Evolutionary conservation across 2,329 filamentous ascomycete species (phyloP).

Genomic region (Teratosphaeria gauchensis): DNA sequence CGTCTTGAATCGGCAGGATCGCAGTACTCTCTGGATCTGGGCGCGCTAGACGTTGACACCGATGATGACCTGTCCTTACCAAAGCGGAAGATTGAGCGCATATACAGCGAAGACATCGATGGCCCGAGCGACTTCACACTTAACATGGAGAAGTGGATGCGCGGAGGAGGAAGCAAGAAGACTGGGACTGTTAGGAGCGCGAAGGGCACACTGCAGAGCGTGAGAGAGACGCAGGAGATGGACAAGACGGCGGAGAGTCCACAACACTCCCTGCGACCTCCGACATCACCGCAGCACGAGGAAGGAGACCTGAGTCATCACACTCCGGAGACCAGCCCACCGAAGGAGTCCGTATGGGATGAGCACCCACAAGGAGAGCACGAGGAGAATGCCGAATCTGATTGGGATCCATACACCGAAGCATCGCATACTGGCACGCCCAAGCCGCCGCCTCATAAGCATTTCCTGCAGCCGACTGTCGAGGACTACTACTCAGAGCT

Average conservation of each 20-base stretch:
- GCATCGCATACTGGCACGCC: slow-evolving; percentile 13
- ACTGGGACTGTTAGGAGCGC: slow-evolving; percentile 10
- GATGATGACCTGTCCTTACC: slow-evolving; percentile 12
- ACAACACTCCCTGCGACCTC: neutral
- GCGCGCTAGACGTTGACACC: slow-evolving; percentile 20
- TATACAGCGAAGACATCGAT: slow-evolving; percentile 28
- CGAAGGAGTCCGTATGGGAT: slow-evolving; percentile 12
- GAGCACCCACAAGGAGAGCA: slow-evolving; percentile 1
- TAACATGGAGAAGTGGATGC: slow-evolving; percentile 27
- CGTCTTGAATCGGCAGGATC: slow-evolving; percentile 13
- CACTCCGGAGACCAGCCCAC: slow-evolving; percentile 19
- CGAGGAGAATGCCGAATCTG: slow-evolving; percentile 17
- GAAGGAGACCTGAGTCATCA: slow-evolving; percentile 18
- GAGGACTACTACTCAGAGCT: slow-evolving; percentile 27
- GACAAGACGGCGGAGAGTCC: neutral
- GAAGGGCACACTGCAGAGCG: slow-evolving; percentile 2
- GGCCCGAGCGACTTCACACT: slow-evolving; percentile 29
- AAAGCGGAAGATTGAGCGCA: slow-evolving; percentile 16
- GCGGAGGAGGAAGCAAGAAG: slow-evolving; percentile 11
- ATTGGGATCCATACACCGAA: slow-evolving; percentile 22
- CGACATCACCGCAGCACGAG: neutral
- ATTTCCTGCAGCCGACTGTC: slow-evolving; percentile 25
- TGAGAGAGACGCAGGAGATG: slow-evolving; percentile 3
- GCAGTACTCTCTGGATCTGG: slow-evolving; percentile 26
- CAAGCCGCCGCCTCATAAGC: slow-evolving; percentile 15